Conservation (phyloP, 495 filamentous ascomycete species). For the Parathielavia appendiculata region DNA sequence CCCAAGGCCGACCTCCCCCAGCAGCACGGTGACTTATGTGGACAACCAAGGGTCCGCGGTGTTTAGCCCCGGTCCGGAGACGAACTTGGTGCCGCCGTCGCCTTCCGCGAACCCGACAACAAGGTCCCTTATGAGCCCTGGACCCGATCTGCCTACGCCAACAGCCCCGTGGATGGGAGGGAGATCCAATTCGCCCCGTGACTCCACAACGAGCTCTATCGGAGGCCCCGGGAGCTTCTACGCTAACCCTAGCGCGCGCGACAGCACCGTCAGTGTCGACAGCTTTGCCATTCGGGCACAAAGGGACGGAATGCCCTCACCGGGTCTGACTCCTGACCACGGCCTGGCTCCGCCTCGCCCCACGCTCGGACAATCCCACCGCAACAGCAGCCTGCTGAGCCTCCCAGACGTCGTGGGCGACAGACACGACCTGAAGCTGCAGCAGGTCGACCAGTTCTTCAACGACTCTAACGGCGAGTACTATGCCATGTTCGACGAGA, state of each 20-base stretch:
- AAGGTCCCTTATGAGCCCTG: conserved; percentile 19
- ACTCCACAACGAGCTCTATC: conserved; percentile 24
- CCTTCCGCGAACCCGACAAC: conserved; percentile 10
- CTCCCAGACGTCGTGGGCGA: conserved; percentile 56
- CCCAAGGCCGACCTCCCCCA: conserved; percentile 5
- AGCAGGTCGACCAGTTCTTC: conserved; percentile 63
- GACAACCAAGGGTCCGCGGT: conserved; percentile 10
- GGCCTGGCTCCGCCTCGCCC: conserved; percentile 30
- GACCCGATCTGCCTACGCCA: conserved; percentile 23
- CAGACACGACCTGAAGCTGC: conserved; percentile 57
- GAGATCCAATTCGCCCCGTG: conserved; percentile 25
- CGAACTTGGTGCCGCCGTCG: conserved; percentile 19
- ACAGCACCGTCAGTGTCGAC: conserved; percentile 36
- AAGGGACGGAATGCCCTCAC: conserved; percentile 37
- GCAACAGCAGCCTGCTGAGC: conserved; percentile 40
- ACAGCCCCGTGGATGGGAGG: conserved; percentile 22
- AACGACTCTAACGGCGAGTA: conserved; percentile 58
- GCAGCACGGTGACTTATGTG: conserved; percentile 17
- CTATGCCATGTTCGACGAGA: conserved; percentile 52
- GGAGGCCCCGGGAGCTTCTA: conserved; percentile 22
- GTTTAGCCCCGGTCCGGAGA: conserved; percentile 21
- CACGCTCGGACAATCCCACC: conserved; percentile 23
- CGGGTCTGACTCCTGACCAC: conserved; percentile 24
- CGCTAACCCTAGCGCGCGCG: conserved; percentile 24
- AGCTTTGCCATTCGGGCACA: conserved; percentile 36